A percentile compares a stretch with the other conserved stretches of the same genome.
These are phyloP conservation scores for Pleurotus salmoneostramineus DNA, from an alignment of 768 basidiomycete species.

Conservation along the genomic window DNA sequence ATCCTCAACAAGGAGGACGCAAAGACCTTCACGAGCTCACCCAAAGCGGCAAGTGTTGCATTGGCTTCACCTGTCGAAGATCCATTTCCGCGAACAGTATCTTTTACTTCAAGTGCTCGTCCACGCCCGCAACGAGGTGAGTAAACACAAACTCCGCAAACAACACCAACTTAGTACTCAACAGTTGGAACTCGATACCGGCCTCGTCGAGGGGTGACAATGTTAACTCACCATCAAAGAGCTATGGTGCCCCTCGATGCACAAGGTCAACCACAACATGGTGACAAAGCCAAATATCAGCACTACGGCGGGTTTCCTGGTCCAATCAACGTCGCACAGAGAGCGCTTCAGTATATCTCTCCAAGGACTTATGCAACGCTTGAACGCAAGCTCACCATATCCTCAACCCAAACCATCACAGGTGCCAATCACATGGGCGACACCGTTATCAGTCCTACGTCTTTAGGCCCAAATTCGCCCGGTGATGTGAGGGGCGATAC, in stretches of 20 bases:
- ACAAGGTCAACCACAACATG: background rate
- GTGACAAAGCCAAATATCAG: conserved; percentile 27
- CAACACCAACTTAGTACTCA: background rate
- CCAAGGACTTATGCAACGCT: conserved; percentile 43
- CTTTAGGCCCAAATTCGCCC: background rate
- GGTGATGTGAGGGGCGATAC: background rate
- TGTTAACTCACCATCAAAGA: conserved; percentile 15
- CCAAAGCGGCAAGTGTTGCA: conserved; percentile 19
- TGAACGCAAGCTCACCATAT: conserved; percentile 48
- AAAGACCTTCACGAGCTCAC: conserved; percentile 29
- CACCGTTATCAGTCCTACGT: background rate
- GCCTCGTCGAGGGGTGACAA: conserved; percentile 27
- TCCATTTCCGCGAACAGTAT: background rate
- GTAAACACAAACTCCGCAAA: background rate
- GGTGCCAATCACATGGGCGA: background rate
- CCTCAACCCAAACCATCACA: conserved; percentile 39
- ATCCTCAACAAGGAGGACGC: conserved; percentile 17
- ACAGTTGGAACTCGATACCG: conserved; percentile 20
- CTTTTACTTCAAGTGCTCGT: conserved; percentile 10
- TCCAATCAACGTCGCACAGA: conserved; percentile 31
- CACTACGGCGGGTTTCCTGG: conserved; percentile 47
- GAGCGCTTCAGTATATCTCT: conserved; percentile 30
- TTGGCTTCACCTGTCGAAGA: conserved; percentile 14
- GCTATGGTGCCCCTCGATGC: conserved; percentile 10
- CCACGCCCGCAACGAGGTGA: conserved; percentile 10